Evolutionary conservation across 495 filamentous ascomycete species (phyloP), one percentile per base, ranked within the genome.

Genomic region (Mycothermus thermophilus): DNA sequence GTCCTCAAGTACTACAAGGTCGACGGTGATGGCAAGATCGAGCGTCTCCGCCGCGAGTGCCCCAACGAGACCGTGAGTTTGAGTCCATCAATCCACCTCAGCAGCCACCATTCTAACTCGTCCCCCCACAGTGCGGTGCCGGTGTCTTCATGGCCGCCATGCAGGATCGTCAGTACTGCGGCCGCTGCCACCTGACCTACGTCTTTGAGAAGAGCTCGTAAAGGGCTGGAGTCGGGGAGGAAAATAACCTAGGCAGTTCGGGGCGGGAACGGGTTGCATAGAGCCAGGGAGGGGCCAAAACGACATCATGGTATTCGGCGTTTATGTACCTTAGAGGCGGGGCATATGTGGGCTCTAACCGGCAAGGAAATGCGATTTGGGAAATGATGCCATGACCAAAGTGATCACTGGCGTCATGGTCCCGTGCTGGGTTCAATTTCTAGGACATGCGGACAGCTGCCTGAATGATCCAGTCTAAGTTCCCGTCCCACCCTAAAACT

Each of bases 1-100:
- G 85, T 97, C 52, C 86, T 97, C 57, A 97, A 97, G 79, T 97
- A 95, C 83, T 97, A 96, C 82, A 97, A 97, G 78, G 90, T 97
- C 50, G 92, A 96, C 60, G 80, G 79, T 53, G 90, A 97, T 62
- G 90, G 90, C 63, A 97, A 96, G 81, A 96, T 97, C 54, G 90
- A 97, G 83, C 92, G 92, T 66, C 80, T 97, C 34, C 77, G 90
- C 57, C 74, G 90, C 63, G 90, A 97, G 74, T 97, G 90, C 70
- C 90, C 92, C 39, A 72, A 75, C 44, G 74, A 87, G 50, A 83
- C 82, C 66, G 86, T 90, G 67, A 70, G 80, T 71, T 52, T 36
- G 32, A 23, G 18, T 15, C 19, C 22, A n/a, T 18, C 14, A 5
- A 5, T 5, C 26, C 7, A 8, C 3, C 0, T 27, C 22, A 8